Evolutionary conservation across 176 grass and related monocot genomes (phyloP), one percentile per base, ranked within the genome.

Genomic region (Rhynchospora tenuis): DNA sequence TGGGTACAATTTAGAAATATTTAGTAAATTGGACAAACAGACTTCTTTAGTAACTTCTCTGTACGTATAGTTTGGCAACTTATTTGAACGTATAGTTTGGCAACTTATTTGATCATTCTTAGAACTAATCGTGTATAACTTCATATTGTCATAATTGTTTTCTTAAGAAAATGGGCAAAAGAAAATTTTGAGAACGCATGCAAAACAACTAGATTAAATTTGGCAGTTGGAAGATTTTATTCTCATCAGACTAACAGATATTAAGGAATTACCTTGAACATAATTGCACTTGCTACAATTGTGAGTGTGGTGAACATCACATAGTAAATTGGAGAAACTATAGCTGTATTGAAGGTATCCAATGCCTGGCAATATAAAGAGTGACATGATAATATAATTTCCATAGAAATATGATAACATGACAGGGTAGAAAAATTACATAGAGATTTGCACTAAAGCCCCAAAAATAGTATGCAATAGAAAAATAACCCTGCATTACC

Each of bases 261-360:
- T 27, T 51, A 52, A 44, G 24, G 65, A 48, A 73, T 3, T 87
- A 99, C 96, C 96, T 99, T 95, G 85, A 99, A 99, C 96, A 99
- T 99, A 84, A 99, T 99, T 71, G 87, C 88, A 88, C 89, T 99
- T 3, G 96, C 93, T 74, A 92, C 68, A 89, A 99, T 95, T 81
- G 96, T 93, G 16, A 99, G 90, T 52, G 91, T 95, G 1, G 96
- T 99, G 68, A 99, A 95, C 93, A 95, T 93, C 50, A 95, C 93
- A 86, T 99, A 99, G 74, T 95, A 99, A 74, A 99, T 90, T 54
- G 91, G 93, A 38, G 96, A 99, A 45, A 99, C 96, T 60, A 99
- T 86, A 55, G 91, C 91, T 72, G 94, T 90, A 85, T 90, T 93
- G 82, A 99, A 99, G 27, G 93, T 93, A 90, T 99, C 96, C 61